Evolutionary conservation across 2,329 filamentous ascomycete genomes (phyloP).

Genomic region (Xylariomycetidae sp.): DNA sequence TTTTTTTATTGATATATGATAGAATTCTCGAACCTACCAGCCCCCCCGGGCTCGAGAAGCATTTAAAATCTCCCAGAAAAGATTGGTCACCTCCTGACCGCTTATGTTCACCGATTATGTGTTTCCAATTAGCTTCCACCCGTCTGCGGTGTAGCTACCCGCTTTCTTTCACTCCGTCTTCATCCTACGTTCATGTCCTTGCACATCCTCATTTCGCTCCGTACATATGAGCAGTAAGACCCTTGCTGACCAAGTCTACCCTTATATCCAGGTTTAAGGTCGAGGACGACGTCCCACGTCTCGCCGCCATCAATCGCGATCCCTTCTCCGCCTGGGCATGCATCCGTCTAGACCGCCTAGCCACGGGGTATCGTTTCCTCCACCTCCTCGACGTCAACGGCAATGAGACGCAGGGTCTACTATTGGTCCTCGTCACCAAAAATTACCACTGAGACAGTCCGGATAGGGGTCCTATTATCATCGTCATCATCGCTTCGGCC

Average conservation of each 20-base stretch:
- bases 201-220: slow-evolving; percentile 10
- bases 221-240: too few relatives aligned
- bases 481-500: too few relatives aligned
- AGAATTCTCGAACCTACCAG: too few relatives aligned
- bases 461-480: too few relatives aligned
- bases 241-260: slow-evolving; percentile 22
- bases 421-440: slow-evolving; percentile 52
- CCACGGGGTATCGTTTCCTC: slow-evolving; percentile 51
- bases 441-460: slow-evolving; percentile 33
- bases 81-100: slow-evolving; percentile 7
- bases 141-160: slow-evolving; percentile 10
- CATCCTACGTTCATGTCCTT: slow-evolving; percentile 1
- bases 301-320: slow-evolving; percentile 28
- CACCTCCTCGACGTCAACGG: slow-evolving; percentile 43
- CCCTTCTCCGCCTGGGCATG: slow-evolving; percentile 51
- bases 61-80: too few relatives aligned
- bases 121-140: slow-evolving; percentile 4
- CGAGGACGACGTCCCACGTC: slow-evolving; percentile 40
- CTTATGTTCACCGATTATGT: slow-evolving; percentile 7
- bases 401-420: slow-evolving; percentile 38
- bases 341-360: slow-evolving; percentile 54
- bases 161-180: slow-evolving; percentile 1
- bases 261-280: slow-evolving; percentile 44
- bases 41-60: too few relatives aligned
- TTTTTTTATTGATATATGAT: too few relatives aligned